phyloP scores from a whole-genome alignment of 2,329 filamentous ascomycete species.

The Tolypocladium album region DNA sequence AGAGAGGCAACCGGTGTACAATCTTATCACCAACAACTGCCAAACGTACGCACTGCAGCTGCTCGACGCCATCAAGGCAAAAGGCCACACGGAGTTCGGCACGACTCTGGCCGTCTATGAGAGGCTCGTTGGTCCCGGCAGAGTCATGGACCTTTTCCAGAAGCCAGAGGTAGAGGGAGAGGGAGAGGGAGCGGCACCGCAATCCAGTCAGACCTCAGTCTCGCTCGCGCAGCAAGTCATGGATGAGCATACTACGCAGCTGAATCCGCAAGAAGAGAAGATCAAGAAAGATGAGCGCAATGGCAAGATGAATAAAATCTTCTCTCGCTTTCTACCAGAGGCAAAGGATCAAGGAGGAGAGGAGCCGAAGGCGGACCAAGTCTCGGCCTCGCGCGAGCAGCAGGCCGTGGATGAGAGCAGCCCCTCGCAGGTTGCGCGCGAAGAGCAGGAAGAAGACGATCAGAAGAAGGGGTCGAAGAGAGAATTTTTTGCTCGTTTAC shows the following conservation, averaged over 20 bases:
- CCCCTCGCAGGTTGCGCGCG: conserved; percentile 33
- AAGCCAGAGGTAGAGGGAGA: conserved; percentile 15
- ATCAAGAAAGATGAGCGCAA: conserved; percentile 5
- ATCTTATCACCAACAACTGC: conserved; percentile 50
- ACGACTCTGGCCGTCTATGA: conserved; percentile 44
- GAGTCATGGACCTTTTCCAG: conserved; percentile 39
- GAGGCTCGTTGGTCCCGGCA: conserved; percentile 34
- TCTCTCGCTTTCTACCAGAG: conserved; percentile 8
- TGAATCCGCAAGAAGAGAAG: conserved; percentile 29
- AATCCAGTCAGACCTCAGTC: background rate
- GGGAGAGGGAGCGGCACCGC: background rate
- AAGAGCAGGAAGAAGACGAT: conserved; percentile 13
- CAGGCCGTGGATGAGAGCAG: conserved; percentile 45
- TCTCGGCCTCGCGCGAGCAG: conserved; percentile 35
- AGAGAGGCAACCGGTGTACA: conserved; percentile 37
- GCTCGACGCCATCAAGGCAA: conserved; percentile 42
- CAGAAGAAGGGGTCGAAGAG: background rate
- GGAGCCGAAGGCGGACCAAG: conserved; percentile 9
- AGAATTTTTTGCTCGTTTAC: conserved; percentile 5
- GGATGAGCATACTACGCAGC: conserved; percentile 38
- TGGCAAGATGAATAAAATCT: conserved; percentile 1
- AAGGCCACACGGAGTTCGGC: conserved; percentile 37
- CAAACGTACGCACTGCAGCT: conserved; percentile 44
- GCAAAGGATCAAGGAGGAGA: conserved; percentile 3
- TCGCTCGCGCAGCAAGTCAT: background rate